Evolutionary conservation across 2,329 filamentous ascomycete genomes (phyloP), one percentile per base, ranked within the genome.

Genomic region (Diaporthe sp.): DNA sequence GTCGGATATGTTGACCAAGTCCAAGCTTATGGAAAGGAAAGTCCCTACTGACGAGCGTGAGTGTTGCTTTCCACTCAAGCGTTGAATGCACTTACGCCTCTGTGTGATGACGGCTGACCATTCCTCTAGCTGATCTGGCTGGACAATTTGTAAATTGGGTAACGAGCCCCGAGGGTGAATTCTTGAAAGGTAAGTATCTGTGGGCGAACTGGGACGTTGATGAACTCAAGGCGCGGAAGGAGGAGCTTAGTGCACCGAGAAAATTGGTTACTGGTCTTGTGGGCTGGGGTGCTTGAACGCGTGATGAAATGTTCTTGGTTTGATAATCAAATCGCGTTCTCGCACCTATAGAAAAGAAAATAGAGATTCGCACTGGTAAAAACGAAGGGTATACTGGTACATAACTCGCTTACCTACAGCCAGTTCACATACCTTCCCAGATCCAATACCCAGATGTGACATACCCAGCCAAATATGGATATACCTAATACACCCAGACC

Each of bases 201-300:
- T 86, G 82, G 80, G 78, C 80, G 19, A 84, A 84, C 30, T 86
- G 83, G 84, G 85, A 86, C 79, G 81, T 85, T 2, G 80, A 85
- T 72, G 84, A 86, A 76, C 77, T 86, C 19, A 82, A 82, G 77
- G 78, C 79, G 40, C 72, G 52, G 35, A 69, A 33, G 52, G 71
- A 57, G 7, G 58, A 69, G 30, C 40, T 73, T 7, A 22, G 28
- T 69, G 71, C 50, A 22, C 50, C 50, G 4, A 67, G 4, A 2
- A 50, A 52, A 22, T 12, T 73, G 38, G n/a, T 69, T n/a, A 73
- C 71, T 4, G 71, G 71, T n/a, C 66, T 73, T 17, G 38, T 73
- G 5, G 71, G 71, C 3, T 69, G 71, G 71, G 22, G 17, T n/a
- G n/a, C n/a, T 17, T 68, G 28, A 68, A 22, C 0, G 4, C 1